These are phyloP conservation scores for Leishmania tarentolae DNA, from an alignment of 208 protist species.

Conservation along the genomic window DNA sequence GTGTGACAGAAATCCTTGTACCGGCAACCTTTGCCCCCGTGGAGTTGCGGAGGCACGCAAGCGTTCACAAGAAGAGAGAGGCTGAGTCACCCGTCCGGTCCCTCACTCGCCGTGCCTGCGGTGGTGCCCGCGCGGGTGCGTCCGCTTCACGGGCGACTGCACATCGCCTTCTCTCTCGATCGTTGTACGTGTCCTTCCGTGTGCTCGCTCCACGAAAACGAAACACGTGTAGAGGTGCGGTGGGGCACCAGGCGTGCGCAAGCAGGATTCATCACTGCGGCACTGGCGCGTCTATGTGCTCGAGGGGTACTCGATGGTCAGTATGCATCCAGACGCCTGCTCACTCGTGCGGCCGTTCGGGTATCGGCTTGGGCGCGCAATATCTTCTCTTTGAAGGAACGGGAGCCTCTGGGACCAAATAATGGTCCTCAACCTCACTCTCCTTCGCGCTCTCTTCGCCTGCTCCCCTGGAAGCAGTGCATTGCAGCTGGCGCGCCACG, in stretches of 20 bases:
- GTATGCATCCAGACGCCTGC: not conserved
- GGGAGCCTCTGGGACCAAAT: not conserved
- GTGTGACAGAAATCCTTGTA: not conserved
- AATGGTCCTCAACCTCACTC: not conserved
- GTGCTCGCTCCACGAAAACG: too few species aligned
- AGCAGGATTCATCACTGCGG: not conserved
- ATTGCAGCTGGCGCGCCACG: not conserved
- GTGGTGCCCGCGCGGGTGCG: too few species aligned
- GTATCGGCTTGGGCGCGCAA: not conserved
- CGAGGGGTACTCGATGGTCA: not conserved
- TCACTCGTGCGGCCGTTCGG: not conserved
- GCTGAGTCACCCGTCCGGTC: not conserved
- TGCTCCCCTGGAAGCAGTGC: not conserved
- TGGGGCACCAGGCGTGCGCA: not conserved
- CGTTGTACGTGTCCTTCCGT: not conserved
- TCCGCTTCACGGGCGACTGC: too few species aligned
- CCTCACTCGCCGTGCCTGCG: not conserved
- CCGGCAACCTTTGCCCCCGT: not conserved
- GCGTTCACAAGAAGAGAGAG: not conserved
- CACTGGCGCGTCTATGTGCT: not conserved
- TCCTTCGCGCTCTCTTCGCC: not conserved
- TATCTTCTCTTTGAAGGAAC: not conserved
- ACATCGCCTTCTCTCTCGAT: not conserved
- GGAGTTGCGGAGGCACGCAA: not conserved
- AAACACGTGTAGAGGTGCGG: not conserved